Evolutionary conservation across 225 moss, liverwort and hornwort genomes (phyloP).

Genomic region (Polytrichum commune): DNA sequence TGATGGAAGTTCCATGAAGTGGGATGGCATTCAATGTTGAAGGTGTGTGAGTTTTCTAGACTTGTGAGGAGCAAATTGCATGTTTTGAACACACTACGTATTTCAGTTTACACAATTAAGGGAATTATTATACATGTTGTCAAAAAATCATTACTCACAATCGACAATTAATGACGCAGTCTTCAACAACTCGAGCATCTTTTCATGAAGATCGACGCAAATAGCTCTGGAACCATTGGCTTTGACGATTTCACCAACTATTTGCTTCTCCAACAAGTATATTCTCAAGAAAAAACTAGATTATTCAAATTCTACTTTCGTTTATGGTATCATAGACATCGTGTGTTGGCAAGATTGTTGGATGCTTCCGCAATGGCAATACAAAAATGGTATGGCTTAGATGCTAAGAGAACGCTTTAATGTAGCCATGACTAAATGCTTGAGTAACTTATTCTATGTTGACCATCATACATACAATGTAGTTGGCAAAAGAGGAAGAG

Average conservation of each 20-base stretch:
- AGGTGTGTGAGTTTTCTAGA: too few species aligned
- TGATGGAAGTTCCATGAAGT: background rate
- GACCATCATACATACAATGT: background rate
- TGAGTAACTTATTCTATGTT: too few species aligned
- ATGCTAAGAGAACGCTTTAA: background rate
- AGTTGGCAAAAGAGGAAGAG: slow-evolving; percentile 81
- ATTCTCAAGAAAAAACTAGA: background rate
- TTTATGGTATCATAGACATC: too few species aligned
- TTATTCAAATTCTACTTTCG: too few species aligned
- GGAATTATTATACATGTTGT: too few species aligned
- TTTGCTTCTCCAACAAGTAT: slow-evolving; percentile 76
- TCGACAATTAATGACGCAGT: slow-evolving; percentile 30
- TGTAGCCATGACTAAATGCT: too few species aligned
- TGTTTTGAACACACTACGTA: too few species aligned
- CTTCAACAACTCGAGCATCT: slow-evolving; percentile 61
- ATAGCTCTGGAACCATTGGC: slow-evolving; percentile 54
- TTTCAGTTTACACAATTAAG: too few species aligned
- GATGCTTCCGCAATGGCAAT: too few species aligned
- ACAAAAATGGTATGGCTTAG: background rate
- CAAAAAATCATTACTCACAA: too few species aligned
- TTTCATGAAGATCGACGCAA: slow-evolving; percentile 89
- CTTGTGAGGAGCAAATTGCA: too few species aligned
- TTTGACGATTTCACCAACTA: slow-evolving; percentile 93
- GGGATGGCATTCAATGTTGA: background rate
- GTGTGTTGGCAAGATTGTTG: too few species aligned